phyloP scores from a whole-genome alignment of 2,329 filamentous ascomycete genomes.

The Didymosphaeria variabile region DNA sequence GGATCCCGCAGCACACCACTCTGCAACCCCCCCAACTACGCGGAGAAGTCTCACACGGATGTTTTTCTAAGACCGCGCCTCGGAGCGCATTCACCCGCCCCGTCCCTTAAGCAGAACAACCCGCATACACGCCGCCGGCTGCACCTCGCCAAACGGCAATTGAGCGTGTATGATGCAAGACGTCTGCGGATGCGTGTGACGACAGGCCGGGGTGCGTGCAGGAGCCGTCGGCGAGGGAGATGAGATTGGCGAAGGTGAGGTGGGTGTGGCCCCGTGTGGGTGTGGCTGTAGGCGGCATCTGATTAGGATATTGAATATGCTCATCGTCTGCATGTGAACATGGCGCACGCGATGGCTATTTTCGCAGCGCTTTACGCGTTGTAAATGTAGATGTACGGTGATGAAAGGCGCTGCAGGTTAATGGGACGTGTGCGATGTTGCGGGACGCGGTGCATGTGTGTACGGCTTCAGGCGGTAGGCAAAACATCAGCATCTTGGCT shows the following conservation, averaged over 20 bases:
- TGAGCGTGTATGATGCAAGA: slow-evolving; percentile 2
- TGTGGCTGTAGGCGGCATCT: slow-evolving; percentile 3
- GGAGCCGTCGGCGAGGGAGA: slow-evolving; percentile 21
- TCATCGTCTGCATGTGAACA: slow-evolving; percentile 12
- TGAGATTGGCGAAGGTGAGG: slow-evolving; percentile 20
- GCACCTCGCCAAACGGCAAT: not conserved
- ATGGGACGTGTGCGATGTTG: too few relatives aligned
- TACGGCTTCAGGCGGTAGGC: too few relatives aligned
- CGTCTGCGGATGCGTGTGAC: slow-evolving; percentile 4
- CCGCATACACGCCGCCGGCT: slow-evolving; percentile 2
- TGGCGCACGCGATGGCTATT: not conserved
- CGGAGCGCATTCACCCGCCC: slow-evolving; percentile 4
- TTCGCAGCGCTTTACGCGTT: too few relatives aligned
- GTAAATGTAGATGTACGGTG: too few relatives aligned
- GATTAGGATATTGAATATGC: slow-evolving; percentile 22
- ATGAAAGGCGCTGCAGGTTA: too few relatives aligned
- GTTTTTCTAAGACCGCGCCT: not conserved
- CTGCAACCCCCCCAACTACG: too few relatives aligned
- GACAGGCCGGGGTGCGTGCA: not conserved
- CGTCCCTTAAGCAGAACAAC: not conserved
- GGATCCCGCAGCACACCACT: too few relatives aligned
- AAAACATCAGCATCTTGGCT: not conserved
- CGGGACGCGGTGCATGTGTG: too few relatives aligned
- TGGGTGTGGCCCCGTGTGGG: too few relatives aligned
- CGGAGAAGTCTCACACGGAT: too few relatives aligned